Conservation (phyloP, 345 rosid species). For the Laguncularia racemosa region DNA sequence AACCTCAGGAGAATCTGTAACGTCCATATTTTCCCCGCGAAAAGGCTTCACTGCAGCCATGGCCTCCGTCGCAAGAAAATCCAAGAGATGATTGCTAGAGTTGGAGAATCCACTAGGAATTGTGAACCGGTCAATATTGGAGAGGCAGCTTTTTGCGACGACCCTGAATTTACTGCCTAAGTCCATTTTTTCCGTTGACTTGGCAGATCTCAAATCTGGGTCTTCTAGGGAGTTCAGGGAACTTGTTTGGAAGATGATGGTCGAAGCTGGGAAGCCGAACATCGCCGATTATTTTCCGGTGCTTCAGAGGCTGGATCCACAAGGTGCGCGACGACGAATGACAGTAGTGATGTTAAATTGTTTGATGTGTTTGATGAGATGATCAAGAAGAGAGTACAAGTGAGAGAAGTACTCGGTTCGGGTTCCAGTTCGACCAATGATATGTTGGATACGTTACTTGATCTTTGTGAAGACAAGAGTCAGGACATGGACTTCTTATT, state of each 20-base stretch:
- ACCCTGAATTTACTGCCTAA: slow-evolving; percentile 31
- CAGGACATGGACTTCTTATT: slow-evolving; percentile 3
- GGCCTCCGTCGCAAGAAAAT: slow-evolving; percentile 10
- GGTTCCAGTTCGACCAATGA: slow-evolving; percentile 5
- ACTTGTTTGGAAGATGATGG: slow-evolving; percentile 22
- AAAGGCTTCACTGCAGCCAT: slow-evolving; percentile 14
- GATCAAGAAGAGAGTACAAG: slow-evolving; percentile 11
- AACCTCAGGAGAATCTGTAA: slow-evolving; percentile 16
- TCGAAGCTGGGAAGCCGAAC: slow-evolving; percentile 32
- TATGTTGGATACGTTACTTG: slow-evolving; percentile 20
- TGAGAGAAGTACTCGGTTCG: background rate
- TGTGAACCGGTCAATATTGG: slow-evolving; percentile 33
- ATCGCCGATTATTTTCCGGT: slow-evolving; percentile 37
- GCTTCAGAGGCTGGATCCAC: slow-evolving; percentile 30
- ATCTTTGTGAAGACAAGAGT: slow-evolving; percentile 6
- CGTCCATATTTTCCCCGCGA: slow-evolving; percentile 8
- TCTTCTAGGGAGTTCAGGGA: slow-evolving; percentile 20
- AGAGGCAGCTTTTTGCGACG: slow-evolving; percentile 27
- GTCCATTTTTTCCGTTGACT: slow-evolving; percentile 34
- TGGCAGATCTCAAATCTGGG: slow-evolving; percentile 19
- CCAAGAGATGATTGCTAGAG: slow-evolving; percentile 17
- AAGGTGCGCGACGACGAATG: slow-evolving; percentile 20
- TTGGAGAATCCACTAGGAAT: slow-evolving; percentile 11
- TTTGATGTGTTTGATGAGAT: slow-evolving; percentile 15
- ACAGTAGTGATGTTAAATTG: slow-evolving; percentile 5